phyloP scores from a whole-genome alignment of 2,329 filamentous ascomycete genomes.

The Diaporthe ilicicola region DNA sequence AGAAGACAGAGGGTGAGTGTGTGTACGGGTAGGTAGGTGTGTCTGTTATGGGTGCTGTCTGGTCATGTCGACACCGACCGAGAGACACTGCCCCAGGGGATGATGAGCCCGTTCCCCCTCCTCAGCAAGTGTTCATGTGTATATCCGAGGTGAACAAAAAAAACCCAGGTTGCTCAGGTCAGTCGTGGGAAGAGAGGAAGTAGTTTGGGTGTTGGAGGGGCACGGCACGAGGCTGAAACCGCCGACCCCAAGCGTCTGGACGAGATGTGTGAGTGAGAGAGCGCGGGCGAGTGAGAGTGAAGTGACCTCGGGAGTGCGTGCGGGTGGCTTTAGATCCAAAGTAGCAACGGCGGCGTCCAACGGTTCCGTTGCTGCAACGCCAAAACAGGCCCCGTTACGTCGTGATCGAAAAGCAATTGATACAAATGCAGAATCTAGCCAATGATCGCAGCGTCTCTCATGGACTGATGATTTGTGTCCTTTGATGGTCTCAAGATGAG shows the following conservation, averaged over 20 bases:
- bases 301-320: not conserved
- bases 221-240: slow-evolving; percentile 19
- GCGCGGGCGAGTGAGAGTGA: too few relatives aligned
- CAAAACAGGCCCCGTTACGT: not conserved
- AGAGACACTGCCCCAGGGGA: not conserved
- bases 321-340: not conserved
- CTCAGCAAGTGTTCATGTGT: not conserved
- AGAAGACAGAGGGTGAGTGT: not conserved
- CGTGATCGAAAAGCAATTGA: not conserved
- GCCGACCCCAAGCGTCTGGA: slow-evolving; percentile 2
- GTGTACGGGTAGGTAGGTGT: not conserved
- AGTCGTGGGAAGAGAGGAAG: not conserved
- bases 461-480: not conserved
- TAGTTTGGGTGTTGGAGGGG: not conserved
- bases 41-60: slow-evolving; percentile 12
- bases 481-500: slow-evolving; percentile 4
- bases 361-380: not conserved
- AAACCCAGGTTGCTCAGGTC: not conserved
- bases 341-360: not conserved
- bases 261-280: not conserved
- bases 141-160: not conserved
- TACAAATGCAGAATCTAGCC: not conserved
- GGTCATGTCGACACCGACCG: slow-evolving; percentile 24
- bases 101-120: not conserved
- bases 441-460: not conserved